phyloP scores from a whole-genome alignment of 306 rosid genomes.

The Vachellia pachyceras region DNA sequence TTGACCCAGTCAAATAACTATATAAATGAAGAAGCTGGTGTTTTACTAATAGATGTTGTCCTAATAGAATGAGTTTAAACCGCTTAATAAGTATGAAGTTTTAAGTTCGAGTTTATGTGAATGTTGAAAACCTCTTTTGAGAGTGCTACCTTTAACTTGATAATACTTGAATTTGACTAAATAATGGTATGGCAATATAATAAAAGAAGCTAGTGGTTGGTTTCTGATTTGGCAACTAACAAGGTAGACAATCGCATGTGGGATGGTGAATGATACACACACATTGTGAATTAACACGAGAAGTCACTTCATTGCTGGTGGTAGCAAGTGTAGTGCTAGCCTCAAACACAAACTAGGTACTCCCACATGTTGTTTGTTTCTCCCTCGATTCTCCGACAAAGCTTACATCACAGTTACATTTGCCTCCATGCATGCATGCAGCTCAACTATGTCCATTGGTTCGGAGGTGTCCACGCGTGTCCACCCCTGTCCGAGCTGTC shows the following conservation, averaged over 20 bases:
- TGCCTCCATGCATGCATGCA: conserved; percentile 31
- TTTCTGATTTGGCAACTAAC: not conserved
- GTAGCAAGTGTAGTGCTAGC: conserved; percentile 26
- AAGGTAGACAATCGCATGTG: conserved; percentile 25
- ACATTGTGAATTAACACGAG: conserved; percentile 31
- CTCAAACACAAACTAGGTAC: conserved; percentile 20
- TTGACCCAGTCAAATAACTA: too few relatives aligned
- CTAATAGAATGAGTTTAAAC: too few relatives aligned
- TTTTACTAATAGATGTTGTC: too few relatives aligned
- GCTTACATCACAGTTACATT: conserved; percentile 46
- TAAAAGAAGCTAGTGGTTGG: not conserved
- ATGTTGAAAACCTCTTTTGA: too few relatives aligned
- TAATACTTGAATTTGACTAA: too few relatives aligned
- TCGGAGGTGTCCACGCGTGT: not conserved
- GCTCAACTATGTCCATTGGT: conserved; percentile 25
- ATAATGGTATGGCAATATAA: too few relatives aligned
- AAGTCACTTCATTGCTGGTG: conserved; percentile 8
- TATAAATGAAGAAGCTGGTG: too few relatives aligned
- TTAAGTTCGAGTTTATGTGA: too few relatives aligned
- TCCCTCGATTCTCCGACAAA: not conserved
- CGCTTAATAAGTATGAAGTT: too few relatives aligned
- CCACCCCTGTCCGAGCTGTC: not conserved
- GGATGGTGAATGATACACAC: conserved; percentile 17
- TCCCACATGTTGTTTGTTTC: not conserved
- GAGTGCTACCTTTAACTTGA: too few relatives aligned